Evolutionary conservation across 2,329 filamentous ascomycete species (phyloP), one percentile per base, ranked within the genome.

Genomic region (Elsinoe australis): DNA sequence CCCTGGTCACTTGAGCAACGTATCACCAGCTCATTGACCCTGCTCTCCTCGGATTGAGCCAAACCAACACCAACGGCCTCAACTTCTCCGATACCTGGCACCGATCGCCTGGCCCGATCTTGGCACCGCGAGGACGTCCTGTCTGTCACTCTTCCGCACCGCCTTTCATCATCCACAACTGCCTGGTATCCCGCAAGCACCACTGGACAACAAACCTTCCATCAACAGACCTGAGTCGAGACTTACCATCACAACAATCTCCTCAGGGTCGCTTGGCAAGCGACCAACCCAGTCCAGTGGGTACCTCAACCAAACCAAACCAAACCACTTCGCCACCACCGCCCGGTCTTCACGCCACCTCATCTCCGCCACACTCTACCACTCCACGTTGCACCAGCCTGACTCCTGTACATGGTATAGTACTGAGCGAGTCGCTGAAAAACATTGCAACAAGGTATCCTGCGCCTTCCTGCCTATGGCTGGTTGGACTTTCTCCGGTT

Each of bases 51-150:
- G 5, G 14, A 29, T 44, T 9, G 39, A 44, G 39, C 7, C 39
- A 44, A 31, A 44, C 7, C 39, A 44, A 31, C 29, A 44, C 39
- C 14, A 8, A 12, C 18, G 26, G 39, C 39, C 39, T 32, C 14
- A 44, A 31, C 12, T 31, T 19, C 2, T 1, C 14, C 19, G 5
- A 44, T 26, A 44, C 8, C 39, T 15, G 26, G 39, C 39, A 44
- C 12, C 29, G 39, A 26, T 44, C 39, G 26, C 26, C 14, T 21
- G 39, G 39, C 39, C 39, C 26, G 39, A 44, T 26, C 39, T 29
- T 12, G 24, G 15, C 29, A 5, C 12, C 15, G 39, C 21, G 24
- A 21, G 39, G 12, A 44, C 26, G 17, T 44, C 21, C 21, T 24
- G 35, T 39, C 35, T 39, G 21, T 39, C 15, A 19, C 35, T 39